Percentiles rank a stretch among this genome's conserved stretches.
Conservation (phyloP, 148 eudicot species). For the Nyssa sinensis region DNA sequence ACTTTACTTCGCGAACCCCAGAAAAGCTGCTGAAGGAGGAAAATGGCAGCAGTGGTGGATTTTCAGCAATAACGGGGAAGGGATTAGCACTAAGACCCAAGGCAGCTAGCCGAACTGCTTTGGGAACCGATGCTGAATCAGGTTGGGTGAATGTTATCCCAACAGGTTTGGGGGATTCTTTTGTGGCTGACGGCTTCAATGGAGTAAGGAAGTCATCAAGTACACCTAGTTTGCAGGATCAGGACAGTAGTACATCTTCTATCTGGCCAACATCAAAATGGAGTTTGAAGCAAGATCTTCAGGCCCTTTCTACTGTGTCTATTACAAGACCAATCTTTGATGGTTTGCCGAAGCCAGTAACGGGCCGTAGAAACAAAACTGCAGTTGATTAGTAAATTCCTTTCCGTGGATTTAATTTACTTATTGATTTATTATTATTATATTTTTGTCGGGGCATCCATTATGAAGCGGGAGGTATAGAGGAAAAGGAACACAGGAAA, state of each 20-base stretch:
- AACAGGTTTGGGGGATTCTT: conserved; percentile 40
- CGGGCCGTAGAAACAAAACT: conserved; percentile 62
- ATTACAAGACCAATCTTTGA: conserved; percentile 69
- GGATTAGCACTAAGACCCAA: conserved; percentile 86
- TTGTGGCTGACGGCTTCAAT: conserved; percentile 33
- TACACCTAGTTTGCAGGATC: conserved; percentile 71
- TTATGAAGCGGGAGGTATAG: not conserved
- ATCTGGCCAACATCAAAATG: conserved; percentile 66
- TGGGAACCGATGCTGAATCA: conserved; percentile 47
- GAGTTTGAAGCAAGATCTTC: conserved; percentile 80
- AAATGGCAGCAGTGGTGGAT: conserved; percentile 48
- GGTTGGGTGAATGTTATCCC: conserved; percentile 29
- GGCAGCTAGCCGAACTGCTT: conserved; percentile 53
- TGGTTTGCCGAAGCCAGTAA: conserved; percentile 70
- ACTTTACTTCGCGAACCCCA: conserved; percentile 48
- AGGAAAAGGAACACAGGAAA: not conserved
- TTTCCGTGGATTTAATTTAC: not conserved
- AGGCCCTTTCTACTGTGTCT: conserved; percentile 62
- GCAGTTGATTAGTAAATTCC: conserved; percentile 65
- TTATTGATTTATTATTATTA: conserved; percentile 6
- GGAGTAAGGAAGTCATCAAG: conserved; percentile 82
- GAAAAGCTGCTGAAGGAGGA: conserved; percentile 75
- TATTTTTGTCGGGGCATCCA: not conserved
- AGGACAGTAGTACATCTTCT: conserved; percentile 38
- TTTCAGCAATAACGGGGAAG: conserved; percentile 67